Percentiles rank a stretch among this genome's conserved stretches.
Conservation (phyloP, 2,329 filamentous ascomycete species). For the Aspergillus viridinutans region DNA sequence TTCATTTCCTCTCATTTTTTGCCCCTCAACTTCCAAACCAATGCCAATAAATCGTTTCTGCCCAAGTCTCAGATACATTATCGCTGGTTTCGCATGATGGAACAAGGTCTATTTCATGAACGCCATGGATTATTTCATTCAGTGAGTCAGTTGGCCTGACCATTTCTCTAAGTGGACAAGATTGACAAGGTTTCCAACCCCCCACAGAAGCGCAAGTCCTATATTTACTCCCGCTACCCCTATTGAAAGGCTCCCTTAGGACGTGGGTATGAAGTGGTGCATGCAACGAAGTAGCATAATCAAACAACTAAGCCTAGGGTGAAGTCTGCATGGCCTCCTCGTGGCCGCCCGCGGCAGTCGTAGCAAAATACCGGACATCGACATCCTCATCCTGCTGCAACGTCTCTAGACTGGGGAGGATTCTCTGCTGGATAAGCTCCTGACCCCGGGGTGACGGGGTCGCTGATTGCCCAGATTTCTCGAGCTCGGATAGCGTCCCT, state of each 20-base stretch:
- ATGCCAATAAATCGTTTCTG: not conserved
- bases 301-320: conserved; percentile 28
- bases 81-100: conserved; percentile 8
- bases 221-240: conserved; percentile 16
- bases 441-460: conserved; percentile 65
- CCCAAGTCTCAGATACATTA: not conserved
- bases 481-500: conserved; percentile 77
- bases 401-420: conserved; percentile 88
- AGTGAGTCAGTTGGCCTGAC: conserved; percentile 28
- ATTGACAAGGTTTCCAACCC: conserved; percentile 1
- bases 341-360: conserved; percentile 66
- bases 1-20: no score
- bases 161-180: conserved; percentile 36
- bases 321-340: conserved; percentile 55
- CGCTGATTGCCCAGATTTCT: conserved; percentile 63
- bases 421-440: conserved; percentile 78
- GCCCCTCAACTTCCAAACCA: not conserved
- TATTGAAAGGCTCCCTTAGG: conserved; percentile 11
- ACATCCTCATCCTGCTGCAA: conserved; percentile 96
- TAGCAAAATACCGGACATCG: conserved; percentile 96
- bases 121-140: conserved; percentile 34
- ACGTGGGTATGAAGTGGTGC: conserved; percentile 4
- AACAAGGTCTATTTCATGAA: conserved; percentile 34
- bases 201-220: not conserved
- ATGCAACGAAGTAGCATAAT: conserved; percentile 4